Evolutionary conservation across 2,329 filamentous ascomycete species (phyloP), one percentile per base, ranked within the genome.

Genomic region (Fusarium tupiense): DNA sequence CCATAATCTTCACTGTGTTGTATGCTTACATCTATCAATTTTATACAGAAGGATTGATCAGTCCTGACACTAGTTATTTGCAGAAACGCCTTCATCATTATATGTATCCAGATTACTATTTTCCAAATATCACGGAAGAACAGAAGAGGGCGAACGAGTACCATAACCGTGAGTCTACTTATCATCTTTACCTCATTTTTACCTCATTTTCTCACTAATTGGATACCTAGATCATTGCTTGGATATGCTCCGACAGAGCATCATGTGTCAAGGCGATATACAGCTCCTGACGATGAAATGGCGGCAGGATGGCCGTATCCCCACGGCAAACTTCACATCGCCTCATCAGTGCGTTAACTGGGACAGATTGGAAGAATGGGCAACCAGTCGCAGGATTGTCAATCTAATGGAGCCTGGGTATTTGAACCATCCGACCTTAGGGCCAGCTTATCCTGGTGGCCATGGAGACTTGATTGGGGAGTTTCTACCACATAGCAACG

Each of bases 121-220:
- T 53, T 5, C 33, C 33, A 3, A 22, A 53, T 16, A 53, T 53
- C 24, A 38, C 50, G 2, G n/a, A 53, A 37, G 50, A 53, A 12
- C 50, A 53, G 12, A 26, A 26, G 19, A 53, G 33, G 9, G 33
- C 33, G 2, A 38, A 53, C 12, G 50, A 53, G 19, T 38, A 53
- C 9, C 50, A 53, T 5, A 53, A 53, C n/a, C 50, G 50, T 53
- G 1, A 26, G 50, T 53, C 9, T 24, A 8, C n/a, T 2, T 2
- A 6, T 3, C 13, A 6, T 11, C 3, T 24, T 37, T 14, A 2
- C 12, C 6, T 1, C 4, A 26, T 20, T 11, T n/a, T n/a, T n/a
- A n/a, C n/a, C n/a, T n/a, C n/a, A n/a, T n/a, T n/a, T n/a, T 37
- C n/a, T 16, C 17, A 5, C 33, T 53, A 4, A 37, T 22, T 0